These are phyloP conservation scores for Cytospora piceae DNA, from an alignment of 2,329 filamentous ascomycete genomes.

Conservation along the genomic window DNA sequence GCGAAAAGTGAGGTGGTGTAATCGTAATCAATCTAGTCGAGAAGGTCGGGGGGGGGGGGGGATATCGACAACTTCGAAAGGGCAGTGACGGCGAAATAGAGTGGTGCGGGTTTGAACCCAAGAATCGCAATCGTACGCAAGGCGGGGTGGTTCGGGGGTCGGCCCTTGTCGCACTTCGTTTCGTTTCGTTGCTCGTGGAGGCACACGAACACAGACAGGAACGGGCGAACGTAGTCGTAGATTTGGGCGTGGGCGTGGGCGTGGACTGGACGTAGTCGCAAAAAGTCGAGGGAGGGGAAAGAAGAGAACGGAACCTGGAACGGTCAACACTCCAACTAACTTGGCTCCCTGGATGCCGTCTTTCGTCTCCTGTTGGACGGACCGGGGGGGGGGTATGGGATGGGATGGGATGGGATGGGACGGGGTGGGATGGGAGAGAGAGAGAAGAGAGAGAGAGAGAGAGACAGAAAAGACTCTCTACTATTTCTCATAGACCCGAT, in stretches of 20 bases:
- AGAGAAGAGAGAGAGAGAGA: constrained; percentile 17
- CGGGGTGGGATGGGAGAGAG: constrained; percentile 10
- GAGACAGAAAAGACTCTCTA: constrained; percentile 15
- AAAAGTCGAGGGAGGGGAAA: constrained; percentile 13
- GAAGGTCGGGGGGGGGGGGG: not conserved
- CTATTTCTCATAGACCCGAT: constrained; percentile 26
- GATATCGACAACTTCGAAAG: constrained; percentile 3
- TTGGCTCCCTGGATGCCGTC: not conserved
- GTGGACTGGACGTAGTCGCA: constrained; percentile 7
- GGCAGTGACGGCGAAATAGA: not conserved
- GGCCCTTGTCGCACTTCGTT: not conserved
- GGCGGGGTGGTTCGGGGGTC: not conserved
- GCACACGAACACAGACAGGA: not conserved
- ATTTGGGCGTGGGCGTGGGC: not conserved
- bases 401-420: constrained; percentile 9
- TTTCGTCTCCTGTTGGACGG: constrained; percentile 3
- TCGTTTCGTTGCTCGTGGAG: not conserved
- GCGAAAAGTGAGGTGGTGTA: constrained; percentile 1
- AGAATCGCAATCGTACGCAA: not conserved
- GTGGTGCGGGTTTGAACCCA: not conserved
- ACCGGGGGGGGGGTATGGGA: not conserved
- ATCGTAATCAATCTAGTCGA: not conserved
- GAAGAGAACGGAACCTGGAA: constrained; percentile 27
- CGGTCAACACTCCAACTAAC: constrained; percentile 29
- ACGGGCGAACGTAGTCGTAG: not conserved